Base-by-base conservation (phyloP, 768 basidiomycete species). In the Rhodotorula babjevae region DNA sequence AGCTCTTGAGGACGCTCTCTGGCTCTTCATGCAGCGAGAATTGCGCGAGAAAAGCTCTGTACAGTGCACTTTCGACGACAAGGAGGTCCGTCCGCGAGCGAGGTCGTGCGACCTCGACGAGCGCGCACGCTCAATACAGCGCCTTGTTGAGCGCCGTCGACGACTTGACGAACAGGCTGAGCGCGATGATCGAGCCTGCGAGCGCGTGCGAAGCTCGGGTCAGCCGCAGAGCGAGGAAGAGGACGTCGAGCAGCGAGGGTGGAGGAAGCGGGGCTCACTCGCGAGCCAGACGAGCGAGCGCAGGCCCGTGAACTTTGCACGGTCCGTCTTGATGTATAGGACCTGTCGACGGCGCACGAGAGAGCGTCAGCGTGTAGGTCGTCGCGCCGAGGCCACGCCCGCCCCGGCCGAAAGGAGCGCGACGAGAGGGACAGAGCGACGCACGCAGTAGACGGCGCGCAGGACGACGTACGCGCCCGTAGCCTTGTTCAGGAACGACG, bases 91-190 rank as follows among this genome's bases (percentile, higher is more conserved):
- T 5, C 36, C 36, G 36, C 36, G 36, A 36, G 36, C 36, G 36
- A 36, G 5, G 5, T 36, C 36, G 36, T 36, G 5, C 36, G 36
- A 36, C 36, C 36, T 36, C 44, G 7, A 42, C 42, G 14, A 8
- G 14, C 27, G 4, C 6, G 4, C n/a, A 23, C n/a, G 31, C 29
- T 52, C 36, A 57, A 3, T 21, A 57, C 27, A 61, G 60, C n/a
- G 44, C 42, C 60, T 47, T 61, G 66, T 67, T 67, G 36, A 59
- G 36, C 19, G 27, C n/a, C n/a, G 18, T 23, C 59, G 49, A 50
- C 10, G 58, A 25, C 50, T 59, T 59, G 50, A 53, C 36, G 29
- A 61, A 61, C n/a, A 36, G 29, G 8, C 10, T 36, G 57, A 66
- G 31, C 27, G 57, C 29, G 21, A 60, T 44, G 57, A 47, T 25